Evolutionary conservation across 208 protist species (phyloP).

Genomic region (Angomonas ambiguus): DNA sequence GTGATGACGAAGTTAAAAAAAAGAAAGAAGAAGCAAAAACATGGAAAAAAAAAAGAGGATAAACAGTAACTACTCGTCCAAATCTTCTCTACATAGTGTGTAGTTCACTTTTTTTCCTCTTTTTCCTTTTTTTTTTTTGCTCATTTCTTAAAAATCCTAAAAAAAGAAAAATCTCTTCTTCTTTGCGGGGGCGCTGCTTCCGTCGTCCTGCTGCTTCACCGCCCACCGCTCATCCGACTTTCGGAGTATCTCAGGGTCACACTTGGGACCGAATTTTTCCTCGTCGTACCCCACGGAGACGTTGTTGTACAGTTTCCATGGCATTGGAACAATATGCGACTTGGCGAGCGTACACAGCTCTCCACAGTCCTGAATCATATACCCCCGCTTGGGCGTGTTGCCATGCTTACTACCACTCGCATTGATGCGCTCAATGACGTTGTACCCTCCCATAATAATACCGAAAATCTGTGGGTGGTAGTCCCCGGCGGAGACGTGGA

Average conservation of each 20-base stretch:
- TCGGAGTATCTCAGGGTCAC: slow-evolving; percentile 23
- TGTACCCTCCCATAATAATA: slow-evolving; percentile 82
- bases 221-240: slow-evolving; percentile 25
- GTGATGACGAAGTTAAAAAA: background rate
- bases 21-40: background rate
- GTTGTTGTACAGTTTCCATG: slow-evolving; percentile 77
- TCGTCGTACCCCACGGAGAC: slow-evolving; percentile 78
- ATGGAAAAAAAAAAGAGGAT: slow-evolving; percentile 1
- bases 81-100: background rate
- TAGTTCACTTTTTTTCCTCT: background rate
- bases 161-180: slow-evolving; percentile 20
- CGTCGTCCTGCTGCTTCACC: background rate
- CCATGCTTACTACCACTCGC: slow-evolving; percentile 73
- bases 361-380: slow-evolving; percentile 71
- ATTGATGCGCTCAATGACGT: slow-evolving; percentile 86
- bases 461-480: slow-evolving; percentile 82
- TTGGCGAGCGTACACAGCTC: slow-evolving; percentile 87
- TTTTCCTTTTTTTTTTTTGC: slow-evolving; percentile 11
- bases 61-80: background rate
- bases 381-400: slow-evolving; percentile 72
- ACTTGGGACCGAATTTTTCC: slow-evolving; percentile 64
- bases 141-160: slow-evolving; percentile 5
- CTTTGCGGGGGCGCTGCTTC: too few relatives aligned
- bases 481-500: slow-evolving; percentile 79
- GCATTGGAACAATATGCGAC: slow-evolving; percentile 76